A percentile compares a stretch with the other conserved stretches of the same genome.
phyloP scores from a whole-genome alignment of 139 green algal species.

The Chlorella sp. region DNA sequence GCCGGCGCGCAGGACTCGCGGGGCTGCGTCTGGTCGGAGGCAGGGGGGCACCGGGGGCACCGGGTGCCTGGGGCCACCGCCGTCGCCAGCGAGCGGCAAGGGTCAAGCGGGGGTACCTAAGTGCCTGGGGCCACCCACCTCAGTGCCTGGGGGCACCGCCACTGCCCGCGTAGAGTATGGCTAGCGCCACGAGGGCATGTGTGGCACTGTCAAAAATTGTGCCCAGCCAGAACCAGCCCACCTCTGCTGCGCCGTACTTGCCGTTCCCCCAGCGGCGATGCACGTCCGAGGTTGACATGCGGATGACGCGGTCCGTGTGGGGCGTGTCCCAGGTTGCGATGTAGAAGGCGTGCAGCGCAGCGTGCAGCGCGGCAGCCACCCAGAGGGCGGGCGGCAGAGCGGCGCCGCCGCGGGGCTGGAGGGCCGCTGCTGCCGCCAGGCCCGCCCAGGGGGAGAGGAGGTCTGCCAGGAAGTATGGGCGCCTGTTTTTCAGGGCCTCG shows the following conservation, averaged over 20 bases:
- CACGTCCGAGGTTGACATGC: slow-evolving; percentile 2
- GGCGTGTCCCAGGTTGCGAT: slow-evolving; percentile 18
- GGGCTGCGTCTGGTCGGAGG: too few relatives aligned
- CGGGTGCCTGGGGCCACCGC: too few relatives aligned
- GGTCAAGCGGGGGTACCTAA: too few relatives aligned
- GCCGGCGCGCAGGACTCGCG: too few relatives aligned
- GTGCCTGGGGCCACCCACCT: neutral
- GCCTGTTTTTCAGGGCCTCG: neutral
- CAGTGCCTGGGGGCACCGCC: neutral
- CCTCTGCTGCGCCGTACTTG: neutral
- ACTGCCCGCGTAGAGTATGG: neutral
- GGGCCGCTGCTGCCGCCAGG: neutral
- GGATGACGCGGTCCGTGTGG: slow-evolving; percentile 25
- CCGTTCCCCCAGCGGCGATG: neutral
- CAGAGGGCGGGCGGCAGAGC: neutral
- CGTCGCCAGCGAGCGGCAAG: too few relatives aligned
- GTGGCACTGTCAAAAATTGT: slow-evolving; percentile 6
- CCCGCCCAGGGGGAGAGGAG: slow-evolving; percentile 20
- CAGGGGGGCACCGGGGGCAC: too few relatives aligned
- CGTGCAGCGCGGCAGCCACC: neutral
- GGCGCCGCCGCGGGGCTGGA: neutral
- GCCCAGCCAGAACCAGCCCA: slow-evolving; percentile 4
- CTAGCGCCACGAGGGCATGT: neutral
- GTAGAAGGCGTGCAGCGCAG: slow-evolving; percentile 20
- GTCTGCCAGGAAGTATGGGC: slow-evolving; percentile 17